Evolutionary conservation across 2,329 filamentous ascomycete species (phyloP), one percentile per base, ranked within the genome.

Genomic region (Cladosporium sp.): DNA sequence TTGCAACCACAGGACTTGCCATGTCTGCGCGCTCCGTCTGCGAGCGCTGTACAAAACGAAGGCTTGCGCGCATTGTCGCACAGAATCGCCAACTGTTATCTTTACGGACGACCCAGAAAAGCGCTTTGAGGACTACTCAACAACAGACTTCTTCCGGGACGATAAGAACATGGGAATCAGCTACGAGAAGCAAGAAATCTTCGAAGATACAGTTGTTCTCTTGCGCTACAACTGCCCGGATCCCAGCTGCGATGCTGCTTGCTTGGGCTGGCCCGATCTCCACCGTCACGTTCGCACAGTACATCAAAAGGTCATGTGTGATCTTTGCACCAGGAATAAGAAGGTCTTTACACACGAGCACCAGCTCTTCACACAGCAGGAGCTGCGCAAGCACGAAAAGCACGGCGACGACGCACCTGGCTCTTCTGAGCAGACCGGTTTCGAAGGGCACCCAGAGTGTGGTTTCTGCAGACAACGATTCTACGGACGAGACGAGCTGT

Each of bases 261-360:
- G 89, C 64, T 73, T 91, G 50, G 84, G 85, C 20, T 90, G 86
- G 86, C 85, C 85, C 13, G 85, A 89, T 63, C 70, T 91, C 50
- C 85, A 90, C 67, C 78, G 84, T 37, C 87, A 99, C 75, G 92
- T 96, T 51, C 87, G 86, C 64, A 82, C 76, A 47, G 80, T 80
- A 52, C 93, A 99, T 73, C 79, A 85, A 57, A 95, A 92, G 72
- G 85, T 88, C 66, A 91, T 95, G 85, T 95, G 82, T 69, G 89
- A 96, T 68, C 77, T 96, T 9, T 96, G 91, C 70, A 88, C 91
- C 5, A 78, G 90, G 54, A 91, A 96, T 74, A 99, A 99, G 72
- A 96, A 96, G 65, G 90, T 96, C 29, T 99, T 99, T 62, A 96
- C 93, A 1, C 93, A 99, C 70, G 93, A 99, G 70, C 93, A 99